Percentiles rank a stretch among this genome's conserved stretches.
phyloP scores from a whole-genome alignment of 352 stramenopile species.

The Pythium phragmiticola region DNA sequence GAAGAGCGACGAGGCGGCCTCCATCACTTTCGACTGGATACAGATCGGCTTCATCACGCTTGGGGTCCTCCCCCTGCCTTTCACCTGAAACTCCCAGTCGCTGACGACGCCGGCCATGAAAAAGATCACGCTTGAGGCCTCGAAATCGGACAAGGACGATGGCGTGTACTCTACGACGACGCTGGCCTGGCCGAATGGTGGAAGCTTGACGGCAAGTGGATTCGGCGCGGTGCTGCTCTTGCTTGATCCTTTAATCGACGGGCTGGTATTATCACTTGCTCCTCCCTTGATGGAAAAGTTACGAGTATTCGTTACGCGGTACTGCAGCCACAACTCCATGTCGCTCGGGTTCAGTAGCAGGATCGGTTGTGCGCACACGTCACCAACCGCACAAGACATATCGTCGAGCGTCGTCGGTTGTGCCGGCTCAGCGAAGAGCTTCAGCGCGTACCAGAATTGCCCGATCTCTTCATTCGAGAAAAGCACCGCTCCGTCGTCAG shows the following conservation, averaged over 20 bases:
- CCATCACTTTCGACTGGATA: slow-evolving; percentile 68
- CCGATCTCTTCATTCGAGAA: slow-evolving; percentile 91
- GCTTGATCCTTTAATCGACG: slow-evolving; percentile 4
- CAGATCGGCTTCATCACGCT: slow-evolving; percentile 89
- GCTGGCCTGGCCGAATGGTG: slow-evolving; percentile 63
- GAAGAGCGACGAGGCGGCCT: slow-evolving; percentile 85
- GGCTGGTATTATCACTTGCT: not conserved
- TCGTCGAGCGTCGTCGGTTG: slow-evolving; percentile 50
- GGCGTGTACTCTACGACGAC: slow-evolving; percentile 89
- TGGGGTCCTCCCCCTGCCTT: slow-evolving; percentile 73
- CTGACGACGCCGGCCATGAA: slow-evolving; percentile 74
- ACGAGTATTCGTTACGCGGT: slow-evolving; percentile 68
- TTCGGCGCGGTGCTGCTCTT: not conserved
- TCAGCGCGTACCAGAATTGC: slow-evolving; percentile 93
- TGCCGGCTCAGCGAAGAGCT: slow-evolving; percentile 65
- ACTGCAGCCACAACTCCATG: slow-evolving; percentile 70
- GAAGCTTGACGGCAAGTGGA: slow-evolving; percentile 38
- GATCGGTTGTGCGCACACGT: slow-evolving; percentile 70
- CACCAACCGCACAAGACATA: slow-evolving; percentile 86
- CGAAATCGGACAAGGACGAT: slow-evolving; percentile 83
- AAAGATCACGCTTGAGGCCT: slow-evolving; percentile 71
- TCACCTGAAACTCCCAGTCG: slow-evolving; percentile 87
- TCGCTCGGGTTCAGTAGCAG: slow-evolving; percentile 90
- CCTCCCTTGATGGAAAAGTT: slow-evolving; percentile 87
- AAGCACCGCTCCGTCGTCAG: slow-evolving; percentile 74